Conservation (phyloP, 2,329 filamentous ascomycete species). For the Fusarium albosuccineum region DNA sequence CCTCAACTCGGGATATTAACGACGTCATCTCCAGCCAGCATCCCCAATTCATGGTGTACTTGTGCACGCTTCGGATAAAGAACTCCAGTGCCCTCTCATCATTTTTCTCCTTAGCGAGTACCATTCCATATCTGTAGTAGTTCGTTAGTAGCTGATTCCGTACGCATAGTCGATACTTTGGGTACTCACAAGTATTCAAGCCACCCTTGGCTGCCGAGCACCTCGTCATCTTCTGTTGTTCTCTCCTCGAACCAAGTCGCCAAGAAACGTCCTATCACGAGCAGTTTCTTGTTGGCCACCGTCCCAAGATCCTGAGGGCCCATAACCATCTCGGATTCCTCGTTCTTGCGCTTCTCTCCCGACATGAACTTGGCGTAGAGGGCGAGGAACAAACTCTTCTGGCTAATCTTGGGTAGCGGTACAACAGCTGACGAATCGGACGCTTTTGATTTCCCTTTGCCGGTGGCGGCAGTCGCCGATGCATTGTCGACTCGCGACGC, state of each 20-base stretch:
- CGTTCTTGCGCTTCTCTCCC: conserved; percentile 95
- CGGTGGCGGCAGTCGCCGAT: conserved; percentile 59
- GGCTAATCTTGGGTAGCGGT: conserved; percentile 74
- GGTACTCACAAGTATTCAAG: conserved; percentile 79
- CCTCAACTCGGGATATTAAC: conserved; percentile 82
- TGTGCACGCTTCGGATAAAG: conserved; percentile 87
- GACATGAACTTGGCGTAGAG: conserved; percentile 93
- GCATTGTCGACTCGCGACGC: conserved; percentile 59
- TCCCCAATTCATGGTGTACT: conserved; percentile 96
- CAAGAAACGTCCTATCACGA: conserved; percentile 79
- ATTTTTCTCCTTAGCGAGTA: conserved; percentile 91
- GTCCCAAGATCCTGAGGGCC: conserved; percentile 91
- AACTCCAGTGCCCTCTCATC: conserved; percentile 86
- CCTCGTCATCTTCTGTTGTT: conserved; percentile 68
- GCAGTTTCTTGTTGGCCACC: conserved; percentile 86
- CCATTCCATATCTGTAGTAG: conserved; percentile 79
- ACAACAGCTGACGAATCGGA: conserved; percentile 40
- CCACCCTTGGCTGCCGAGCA: conserved; percentile 85
- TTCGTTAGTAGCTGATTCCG: conserved; percentile 6
- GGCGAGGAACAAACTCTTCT: conserved; percentile 92
- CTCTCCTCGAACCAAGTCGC: conserved; percentile 84
- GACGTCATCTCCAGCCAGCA: conserved; percentile 94
- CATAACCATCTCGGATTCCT: conserved; percentile 97
- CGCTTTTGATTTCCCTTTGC: conserved; percentile 70
- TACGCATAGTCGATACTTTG: neutral